These are phyloP conservation scores for Trichopus zeylanicus DNA, from an alignment of 116 monocot species.

Conservation along the genomic window DNA sequence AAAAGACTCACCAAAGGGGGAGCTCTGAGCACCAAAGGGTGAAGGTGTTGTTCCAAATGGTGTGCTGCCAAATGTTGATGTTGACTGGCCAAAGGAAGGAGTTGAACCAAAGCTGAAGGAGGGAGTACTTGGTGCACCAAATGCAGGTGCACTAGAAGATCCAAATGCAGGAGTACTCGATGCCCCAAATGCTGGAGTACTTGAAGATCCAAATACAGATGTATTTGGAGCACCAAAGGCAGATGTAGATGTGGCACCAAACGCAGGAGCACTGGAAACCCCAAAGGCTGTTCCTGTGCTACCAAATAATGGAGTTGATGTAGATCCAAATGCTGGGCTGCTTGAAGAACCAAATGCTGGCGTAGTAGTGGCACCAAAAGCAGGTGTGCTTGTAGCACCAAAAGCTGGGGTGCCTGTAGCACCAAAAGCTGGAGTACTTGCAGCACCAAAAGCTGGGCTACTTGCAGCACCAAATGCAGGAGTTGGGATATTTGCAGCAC, in stretches of 20 bases:
- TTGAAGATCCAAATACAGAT: slow-evolving; percentile 43
- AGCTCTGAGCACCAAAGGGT: slow-evolving; percentile 74
- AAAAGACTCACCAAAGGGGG: slow-evolving; percentile 63
- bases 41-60: slow-evolving; percentile 69
- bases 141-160: slow-evolving; percentile 40
- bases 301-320: slow-evolving; percentile 45
- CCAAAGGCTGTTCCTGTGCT: slow-evolving; percentile 36
- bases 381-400: slow-evolving; percentile 47
- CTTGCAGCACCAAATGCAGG: too few species aligned
- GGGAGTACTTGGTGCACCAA: slow-evolving; percentile 48
- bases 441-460: too few species aligned
- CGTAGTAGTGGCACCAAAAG: slow-evolving; percentile 40
- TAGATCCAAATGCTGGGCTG: slow-evolving; percentile 24
- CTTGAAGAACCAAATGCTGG: slow-evolving; percentile 30
- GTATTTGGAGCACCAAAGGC: slow-evolving; percentile 63
- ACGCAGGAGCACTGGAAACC: slow-evolving; percentile 30
- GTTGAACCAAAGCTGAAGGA: slow-evolving; percentile 70
- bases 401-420: slow-evolving; percentile 44
- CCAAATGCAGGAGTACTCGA: slow-evolving; percentile 53
- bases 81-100: slow-evolving; percentile 78
- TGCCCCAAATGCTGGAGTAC: slow-evolving; percentile 52
- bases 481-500: slow-evolving; percentile 32
- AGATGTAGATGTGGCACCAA: slow-evolving; percentile 46
- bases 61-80: slow-evolving; percentile 60
- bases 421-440: too few species aligned